A percentile compares a stretch with the other conserved stretches of the same genome.
Evolutionary conservation across 306 rosid species (phyloP).

Genomic region (Sphenostylis stenocarpa): DNA sequence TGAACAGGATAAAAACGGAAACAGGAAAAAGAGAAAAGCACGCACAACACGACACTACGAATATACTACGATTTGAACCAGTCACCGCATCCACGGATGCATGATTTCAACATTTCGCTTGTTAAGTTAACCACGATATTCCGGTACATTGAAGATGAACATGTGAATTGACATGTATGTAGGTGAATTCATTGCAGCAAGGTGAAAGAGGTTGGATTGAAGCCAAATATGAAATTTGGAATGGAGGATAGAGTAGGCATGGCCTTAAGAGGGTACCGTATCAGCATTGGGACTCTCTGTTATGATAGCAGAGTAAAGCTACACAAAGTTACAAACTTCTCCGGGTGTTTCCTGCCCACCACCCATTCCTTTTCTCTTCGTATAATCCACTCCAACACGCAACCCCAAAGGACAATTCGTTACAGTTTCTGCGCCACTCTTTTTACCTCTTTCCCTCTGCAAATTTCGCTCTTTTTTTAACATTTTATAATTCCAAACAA

Average conservation of each 20-base stretch:
- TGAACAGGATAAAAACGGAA: background rate
- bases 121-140: background rate
- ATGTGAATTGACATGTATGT: no score
- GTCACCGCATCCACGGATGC: background rate
- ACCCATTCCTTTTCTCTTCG: background rate
- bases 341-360: background rate
- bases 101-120: background rate
- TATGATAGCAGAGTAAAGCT: background rate
- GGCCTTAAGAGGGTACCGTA: conserved; percentile 25
- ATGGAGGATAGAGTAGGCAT: background rate
- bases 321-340: background rate
- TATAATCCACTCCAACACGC: conserved; percentile 40
- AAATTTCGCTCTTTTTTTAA: no score
- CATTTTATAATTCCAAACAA: no score
- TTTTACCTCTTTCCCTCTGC: background rate
- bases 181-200: no score
- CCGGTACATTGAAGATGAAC: background rate
- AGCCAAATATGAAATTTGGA: background rate
- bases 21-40: background rate
- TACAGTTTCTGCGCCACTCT: background rate
- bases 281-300: conserved; percentile 41
- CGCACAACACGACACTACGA: background rate
- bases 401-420: conserved; percentile 32
- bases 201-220: no score
- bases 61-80: background rate